Conservation (phyloP, 331 rosid genomes). For the Malus hybrid region DNA sequence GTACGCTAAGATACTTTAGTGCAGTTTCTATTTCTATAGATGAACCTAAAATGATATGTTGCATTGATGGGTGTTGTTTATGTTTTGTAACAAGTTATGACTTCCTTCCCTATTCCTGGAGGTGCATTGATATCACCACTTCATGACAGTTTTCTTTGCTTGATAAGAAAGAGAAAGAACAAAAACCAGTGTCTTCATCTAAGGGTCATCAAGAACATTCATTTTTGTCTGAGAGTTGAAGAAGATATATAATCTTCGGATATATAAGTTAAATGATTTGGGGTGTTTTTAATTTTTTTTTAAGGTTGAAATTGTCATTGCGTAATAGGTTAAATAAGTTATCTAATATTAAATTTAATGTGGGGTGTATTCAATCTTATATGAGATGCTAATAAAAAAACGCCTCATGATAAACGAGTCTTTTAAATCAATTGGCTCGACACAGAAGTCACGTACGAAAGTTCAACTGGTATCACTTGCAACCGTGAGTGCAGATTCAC, state of each 20-base stretch:
- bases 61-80: neutral
- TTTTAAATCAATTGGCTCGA: neutral
- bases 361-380: too few species aligned
- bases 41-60: too few species aligned
- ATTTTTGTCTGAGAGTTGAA: neutral
- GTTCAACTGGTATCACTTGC: neutral
- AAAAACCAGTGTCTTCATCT: too few species aligned
- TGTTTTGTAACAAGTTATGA: slow-evolving; percentile 48
- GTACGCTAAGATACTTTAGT: too few species aligned
- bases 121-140: slow-evolving; percentile 56
- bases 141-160: slow-evolving; percentile 38
- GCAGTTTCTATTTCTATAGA: too few species aligned
- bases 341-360: too few species aligned
- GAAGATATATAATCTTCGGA: neutral
- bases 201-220: too few species aligned
- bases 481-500: neutral
- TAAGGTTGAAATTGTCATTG: too few species aligned
- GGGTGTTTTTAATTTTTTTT: too few species aligned
- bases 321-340: too few species aligned
- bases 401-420: neutral
- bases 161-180: neutral
- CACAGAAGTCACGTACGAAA: neutral
- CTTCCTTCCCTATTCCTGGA: slow-evolving; percentile 43
- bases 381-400: too few species aligned
- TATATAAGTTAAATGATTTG: too few species aligned